Base-by-base conservation (phyloP, 306 rosid genomes). In the Malus asiatica region DNA sequence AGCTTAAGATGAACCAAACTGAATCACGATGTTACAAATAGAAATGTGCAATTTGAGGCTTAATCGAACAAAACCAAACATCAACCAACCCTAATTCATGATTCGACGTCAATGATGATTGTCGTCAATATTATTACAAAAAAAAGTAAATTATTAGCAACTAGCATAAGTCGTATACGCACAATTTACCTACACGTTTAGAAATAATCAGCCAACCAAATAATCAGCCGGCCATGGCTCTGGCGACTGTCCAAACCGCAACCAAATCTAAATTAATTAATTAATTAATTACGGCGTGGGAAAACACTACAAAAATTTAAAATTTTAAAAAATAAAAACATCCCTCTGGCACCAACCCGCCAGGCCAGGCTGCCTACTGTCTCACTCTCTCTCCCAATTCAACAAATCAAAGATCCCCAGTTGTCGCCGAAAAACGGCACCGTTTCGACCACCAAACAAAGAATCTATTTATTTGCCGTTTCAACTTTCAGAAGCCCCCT, bases 381-480 rank as follows among this genome's bases (percentile, higher is more conserved):
- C 52, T 11, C 27, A 15, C 66, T 61, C 57, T 22, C 66, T 67
- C 70, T 46, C 68, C 14, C 27, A 7, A 0, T 18, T 79, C 51
- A 76, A 70, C 83, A 23, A 84, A 64, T 40, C 7, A 53, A 11
- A 40, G n/a, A 66, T 74, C 77, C 80, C 80, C 29, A 68, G 11
- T 68, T 71, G 64, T 15, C 73, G 0, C 3, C 32, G 10, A 38
- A 18, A 79, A 75, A 83, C 91, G 85, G 75, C 85, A 75, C 51
- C 87, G 84, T 82, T 84, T 68, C 16, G 1, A 5, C 12, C 8
- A 5, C 42, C 33, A 38, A 11, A 69, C 7, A 71, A 69, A 8
- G 73, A 74, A 62, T 73, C 77, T 72, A 70, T 78, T 81, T 82
- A 82, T 84, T 73, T 65, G 75, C 78, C 79, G 80, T 76, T 79